These are phyloP conservation scores for Hygrophila difformis DNA, from an alignment of 257 asterid species.

Conservation along the genomic window DNA sequence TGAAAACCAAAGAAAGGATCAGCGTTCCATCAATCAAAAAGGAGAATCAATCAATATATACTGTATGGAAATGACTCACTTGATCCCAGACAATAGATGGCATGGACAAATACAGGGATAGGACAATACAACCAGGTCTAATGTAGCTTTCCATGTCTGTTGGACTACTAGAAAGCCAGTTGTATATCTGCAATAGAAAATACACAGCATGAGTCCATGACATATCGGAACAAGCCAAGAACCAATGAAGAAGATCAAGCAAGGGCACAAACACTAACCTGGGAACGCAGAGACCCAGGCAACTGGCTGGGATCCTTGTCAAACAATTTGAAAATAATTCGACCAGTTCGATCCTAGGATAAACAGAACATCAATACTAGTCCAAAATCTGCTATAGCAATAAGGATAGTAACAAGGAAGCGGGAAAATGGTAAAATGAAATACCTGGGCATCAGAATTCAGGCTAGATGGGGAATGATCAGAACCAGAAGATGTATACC, in stretches of 20 bases:
- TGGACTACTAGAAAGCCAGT: slow-evolving; percentile 85
- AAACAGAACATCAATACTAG: slow-evolving; percentile 11
- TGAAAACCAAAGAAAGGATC: slow-evolving; percentile 22
- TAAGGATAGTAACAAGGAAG: no score
- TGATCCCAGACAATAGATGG: slow-evolving; percentile 62
- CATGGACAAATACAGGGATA: slow-evolving; percentile 77
- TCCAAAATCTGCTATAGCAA: neutral
- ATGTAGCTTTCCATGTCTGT: slow-evolving; percentile 95
- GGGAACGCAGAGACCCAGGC: slow-evolving; percentile 64
- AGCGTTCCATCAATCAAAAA: no score
- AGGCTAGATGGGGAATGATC: slow-evolving; percentile 75
- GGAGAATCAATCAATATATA: slow-evolving; percentile 10
- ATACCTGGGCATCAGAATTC: slow-evolving; percentile 62
- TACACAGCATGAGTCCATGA: slow-evolving; percentile 3
- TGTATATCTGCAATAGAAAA: slow-evolving; percentile 45
- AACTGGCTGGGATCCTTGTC: slow-evolving; percentile 93
- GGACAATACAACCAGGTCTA: slow-evolving; percentile 83
- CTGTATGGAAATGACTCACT: slow-evolving; percentile 36
- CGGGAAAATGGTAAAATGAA: neutral
- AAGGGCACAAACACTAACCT: slow-evolving; percentile 37
- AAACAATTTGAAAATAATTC: slow-evolving; percentile 78
- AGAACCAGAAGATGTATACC: slow-evolving; percentile 69
- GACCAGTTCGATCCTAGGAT: slow-evolving; percentile 76
- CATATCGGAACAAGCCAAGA: neutral
- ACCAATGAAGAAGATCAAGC: slow-evolving; percentile 2